Conservation (phyloP, 108 stramenopile genomes). For the Chaetoceros muelleri region DNA sequence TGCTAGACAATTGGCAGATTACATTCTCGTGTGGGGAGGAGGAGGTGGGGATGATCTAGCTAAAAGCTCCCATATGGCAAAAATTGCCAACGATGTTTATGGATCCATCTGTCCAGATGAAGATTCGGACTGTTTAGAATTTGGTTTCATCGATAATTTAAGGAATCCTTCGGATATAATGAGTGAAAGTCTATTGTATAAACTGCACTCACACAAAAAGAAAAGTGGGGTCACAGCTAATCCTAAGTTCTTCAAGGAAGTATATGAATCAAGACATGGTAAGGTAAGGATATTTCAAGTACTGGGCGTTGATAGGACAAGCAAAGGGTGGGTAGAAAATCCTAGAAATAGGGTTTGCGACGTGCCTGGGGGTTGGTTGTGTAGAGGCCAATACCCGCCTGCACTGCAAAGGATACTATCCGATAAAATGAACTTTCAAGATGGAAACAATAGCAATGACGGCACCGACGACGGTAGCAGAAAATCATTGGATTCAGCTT, state of each 20-base stretch:
- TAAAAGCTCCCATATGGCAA: slow-evolving; percentile 91
- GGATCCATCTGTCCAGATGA: slow-evolving; percentile 80
- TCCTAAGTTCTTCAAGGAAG: slow-evolving; percentile 67
- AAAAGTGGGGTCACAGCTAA: slow-evolving; percentile 69
- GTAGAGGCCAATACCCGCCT: slow-evolving; percentile 87
- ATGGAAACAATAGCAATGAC: background rate
- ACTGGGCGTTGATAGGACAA: slow-evolving; percentile 59
- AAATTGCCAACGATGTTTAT: slow-evolving; percentile 96
- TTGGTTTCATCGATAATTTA: slow-evolving; percentile 78
- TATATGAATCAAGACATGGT: slow-evolving; percentile 90
- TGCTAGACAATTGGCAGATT: slow-evolving; percentile 90
- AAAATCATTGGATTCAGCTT: background rate
- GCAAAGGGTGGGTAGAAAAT: slow-evolving; percentile 74
- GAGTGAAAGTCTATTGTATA: slow-evolving; percentile 86
- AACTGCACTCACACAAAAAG: slow-evolving; percentile 76
- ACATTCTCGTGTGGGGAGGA: slow-evolving; percentile 91
- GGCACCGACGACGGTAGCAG: background rate
- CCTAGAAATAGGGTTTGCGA: slow-evolving; percentile 67
- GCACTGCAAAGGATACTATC: slow-evolving; percentile 53
- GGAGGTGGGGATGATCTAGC: slow-evolving; percentile 95
- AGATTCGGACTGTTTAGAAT: slow-evolving; percentile 87
- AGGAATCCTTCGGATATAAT: slow-evolving; percentile 88
- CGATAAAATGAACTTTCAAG: slow-evolving; percentile 66
- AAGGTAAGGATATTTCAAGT: slow-evolving; percentile 96
- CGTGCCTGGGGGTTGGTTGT: slow-evolving; percentile 79